Evolutionary conservation across 305 asterid genomes (phyloP).

Genomic region (Ilex paraguariensis): DNA sequence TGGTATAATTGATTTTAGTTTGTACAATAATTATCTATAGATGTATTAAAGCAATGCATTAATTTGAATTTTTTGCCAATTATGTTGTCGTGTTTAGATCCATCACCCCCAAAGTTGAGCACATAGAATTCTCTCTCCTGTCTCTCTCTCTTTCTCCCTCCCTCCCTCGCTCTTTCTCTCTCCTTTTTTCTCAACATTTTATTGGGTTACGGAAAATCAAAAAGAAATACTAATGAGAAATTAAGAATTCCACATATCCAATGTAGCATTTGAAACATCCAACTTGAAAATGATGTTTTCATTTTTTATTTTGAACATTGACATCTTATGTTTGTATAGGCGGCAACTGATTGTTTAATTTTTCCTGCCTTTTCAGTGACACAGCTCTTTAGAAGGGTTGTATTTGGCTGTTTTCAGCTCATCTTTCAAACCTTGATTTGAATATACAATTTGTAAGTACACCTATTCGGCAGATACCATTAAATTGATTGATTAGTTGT

Average conservation of each 20-base stretch:
- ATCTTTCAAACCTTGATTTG: constrained; percentile 18
- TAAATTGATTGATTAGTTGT: constrained; percentile 12
- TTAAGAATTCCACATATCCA: constrained; percentile 1
- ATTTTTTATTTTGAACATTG: constrained; percentile 1
- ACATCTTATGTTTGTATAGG: constrained; percentile 20
- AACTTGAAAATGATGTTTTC: constrained; percentile 10
- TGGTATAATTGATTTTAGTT: no score
- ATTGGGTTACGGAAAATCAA: no score
- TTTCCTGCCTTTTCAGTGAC: constrained; percentile 21
- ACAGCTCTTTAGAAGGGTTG: constrained; percentile 18
- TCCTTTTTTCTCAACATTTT: not conserved
- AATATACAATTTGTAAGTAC: constrained; percentile 12
- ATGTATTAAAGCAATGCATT: not conserved
- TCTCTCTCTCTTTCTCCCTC: not conserved
- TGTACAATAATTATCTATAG: no score
- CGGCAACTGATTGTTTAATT: constrained; percentile 29
- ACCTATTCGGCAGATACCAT: constrained; percentile 23
- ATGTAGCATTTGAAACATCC: constrained; percentile 20
- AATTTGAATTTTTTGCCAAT: no score
- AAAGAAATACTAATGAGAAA: not conserved
- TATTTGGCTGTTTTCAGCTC: constrained; percentile 8
- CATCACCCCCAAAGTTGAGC: not conserved
- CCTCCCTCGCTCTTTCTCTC: not conserved
- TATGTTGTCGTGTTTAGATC: not conserved
- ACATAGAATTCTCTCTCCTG: not conserved